phyloP scores from a whole-genome alignment of 2,329 filamentous ascomycete genomes.

The Penicillium griseofulvum region DNA sequence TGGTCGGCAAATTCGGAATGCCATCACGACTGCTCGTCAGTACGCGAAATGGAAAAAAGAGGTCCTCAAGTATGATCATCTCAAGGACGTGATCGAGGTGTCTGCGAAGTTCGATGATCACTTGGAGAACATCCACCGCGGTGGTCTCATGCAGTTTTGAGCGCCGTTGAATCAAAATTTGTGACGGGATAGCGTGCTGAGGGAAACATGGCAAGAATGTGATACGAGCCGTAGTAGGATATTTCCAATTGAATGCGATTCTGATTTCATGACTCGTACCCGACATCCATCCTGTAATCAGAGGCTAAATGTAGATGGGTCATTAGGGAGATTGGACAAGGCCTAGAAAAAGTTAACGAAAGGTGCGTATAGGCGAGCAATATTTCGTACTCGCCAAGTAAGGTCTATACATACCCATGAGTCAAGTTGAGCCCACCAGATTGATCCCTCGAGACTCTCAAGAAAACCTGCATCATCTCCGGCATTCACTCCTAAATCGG shows the following conservation, averaged over 20 bases:
- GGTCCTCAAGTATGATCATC: constrained; percentile 11
- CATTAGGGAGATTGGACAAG: constrained; percentile 33
- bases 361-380: not conserved
- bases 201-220: not conserved
- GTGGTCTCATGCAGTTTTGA: not conserved
- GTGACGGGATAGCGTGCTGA: not conserved
- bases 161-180: not conserved
- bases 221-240: not conserved
- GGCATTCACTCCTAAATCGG: constrained; percentile 19
- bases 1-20: constrained; percentile 17
- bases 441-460: constrained; percentile 37
- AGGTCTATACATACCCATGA: constrained; percentile 33
- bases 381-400: not conserved
- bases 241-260: not conserved
- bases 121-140: not conserved
- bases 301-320: constrained; percentile 28
- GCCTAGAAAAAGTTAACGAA: constrained; percentile 25
- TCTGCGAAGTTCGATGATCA: constrained; percentile 13
- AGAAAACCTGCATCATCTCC: constrained; percentile 30
- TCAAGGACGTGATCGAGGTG: constrained; percentile 21
- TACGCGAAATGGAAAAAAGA: constrained; percentile 13
- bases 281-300: not conserved
- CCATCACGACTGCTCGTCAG: constrained; percentile 14
- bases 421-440: constrained; percentile 41
- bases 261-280: not conserved